phyloP scores from a whole-genome alignment of 805 yeast genomes.

The Cyberlindnera nakhonratchasimensis region DNA sequence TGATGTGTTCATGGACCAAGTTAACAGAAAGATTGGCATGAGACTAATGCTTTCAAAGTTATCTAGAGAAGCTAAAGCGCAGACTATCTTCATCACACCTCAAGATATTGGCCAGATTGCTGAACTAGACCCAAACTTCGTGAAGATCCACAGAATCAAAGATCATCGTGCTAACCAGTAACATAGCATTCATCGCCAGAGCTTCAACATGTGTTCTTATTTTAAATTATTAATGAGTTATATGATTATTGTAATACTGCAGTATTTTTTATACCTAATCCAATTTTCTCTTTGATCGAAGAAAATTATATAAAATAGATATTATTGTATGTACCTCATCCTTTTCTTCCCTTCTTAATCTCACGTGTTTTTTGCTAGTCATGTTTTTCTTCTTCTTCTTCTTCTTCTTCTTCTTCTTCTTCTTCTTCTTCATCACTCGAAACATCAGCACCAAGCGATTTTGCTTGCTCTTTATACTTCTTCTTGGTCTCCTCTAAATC shows the following conservation, averaged over 20 bases:
- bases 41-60: slow-evolving; percentile 68
- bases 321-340: too few species aligned
- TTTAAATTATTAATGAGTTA: too few species aligned
- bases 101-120: slow-evolving; percentile 72
- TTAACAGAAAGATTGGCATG: slow-evolving; percentile 78
- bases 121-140: slow-evolving; percentile 57
- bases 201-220: too few species aligned
- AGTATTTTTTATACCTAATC: too few species aligned
- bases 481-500: slow-evolving; percentile 70
- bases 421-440: slow-evolving; percentile 72
- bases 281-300: neutral
- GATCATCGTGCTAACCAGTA: slow-evolving; percentile 32
- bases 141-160: slow-evolving; percentile 59
- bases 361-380: neutral
- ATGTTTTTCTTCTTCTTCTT: slow-evolving; percentile 22
- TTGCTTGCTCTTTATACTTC: slow-evolving; percentile 51
- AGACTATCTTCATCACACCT: slow-evolving; percentile 91
- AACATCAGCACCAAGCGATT: slow-evolving; percentile 52
- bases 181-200: too few species aligned
- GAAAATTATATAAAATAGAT: too few species aligned
- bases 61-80: slow-evolving; percentile 61
- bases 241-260: too few species aligned
- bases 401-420: slow-evolving; percentile 59
- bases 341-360: too few species aligned
- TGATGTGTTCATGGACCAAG: slow-evolving; percentile 96